phyloP scores from a whole-genome alignment of 352 stramenopile species.

The Globisporangium cederbergense region DNA sequence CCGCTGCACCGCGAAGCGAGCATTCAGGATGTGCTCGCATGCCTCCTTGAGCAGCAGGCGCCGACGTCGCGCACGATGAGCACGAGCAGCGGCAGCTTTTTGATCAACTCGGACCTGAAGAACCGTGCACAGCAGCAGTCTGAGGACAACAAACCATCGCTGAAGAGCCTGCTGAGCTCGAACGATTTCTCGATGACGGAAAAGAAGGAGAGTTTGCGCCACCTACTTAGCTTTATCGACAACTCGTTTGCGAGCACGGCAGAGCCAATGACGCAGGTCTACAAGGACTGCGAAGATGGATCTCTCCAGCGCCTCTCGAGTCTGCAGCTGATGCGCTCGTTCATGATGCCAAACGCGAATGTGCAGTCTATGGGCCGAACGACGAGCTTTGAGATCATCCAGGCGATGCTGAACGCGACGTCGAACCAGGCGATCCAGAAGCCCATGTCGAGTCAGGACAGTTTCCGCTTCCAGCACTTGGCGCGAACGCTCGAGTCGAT shows the following conservation, averaged over 20 bases:
- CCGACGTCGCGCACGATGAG: slow-evolving; percentile 44
- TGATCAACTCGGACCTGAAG: slow-evolving; percentile 53
- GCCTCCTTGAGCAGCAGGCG: slow-evolving; percentile 67
- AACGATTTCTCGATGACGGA: slow-evolving; percentile 81
- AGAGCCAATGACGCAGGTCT: slow-evolving; percentile 76
- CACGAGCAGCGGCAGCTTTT: slow-evolving; percentile 47
- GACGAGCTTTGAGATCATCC: slow-evolving; percentile 86
- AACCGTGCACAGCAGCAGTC: slow-evolving; percentile 27
- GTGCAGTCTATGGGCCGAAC: slow-evolving; percentile 58
- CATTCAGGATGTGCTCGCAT: slow-evolving; percentile 77
- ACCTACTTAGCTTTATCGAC: slow-evolving; percentile 82
- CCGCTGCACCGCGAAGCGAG: slow-evolving; percentile 66
- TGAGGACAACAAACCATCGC: slow-evolving; percentile 43
- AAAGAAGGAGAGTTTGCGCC: slow-evolving; percentile 83
- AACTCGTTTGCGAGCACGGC: slow-evolving; percentile 75
- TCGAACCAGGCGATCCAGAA: slow-evolving; percentile 85
- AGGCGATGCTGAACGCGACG: slow-evolving; percentile 83
- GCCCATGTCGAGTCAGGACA: slow-evolving; percentile 85
- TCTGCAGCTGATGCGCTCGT: slow-evolving; percentile 78
- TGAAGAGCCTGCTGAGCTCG: slow-evolving; percentile 82
- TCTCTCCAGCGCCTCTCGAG: slow-evolving; percentile 69
- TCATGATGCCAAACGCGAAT: slow-evolving; percentile 43
- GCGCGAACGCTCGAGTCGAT: slow-evolving; percentile 76
- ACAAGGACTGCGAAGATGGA: slow-evolving; percentile 75
- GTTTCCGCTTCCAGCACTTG: slow-evolving; percentile 83